Base-by-base conservation (phyloP, 441 rosid species). In the Bruguiera hainesii region DNA sequence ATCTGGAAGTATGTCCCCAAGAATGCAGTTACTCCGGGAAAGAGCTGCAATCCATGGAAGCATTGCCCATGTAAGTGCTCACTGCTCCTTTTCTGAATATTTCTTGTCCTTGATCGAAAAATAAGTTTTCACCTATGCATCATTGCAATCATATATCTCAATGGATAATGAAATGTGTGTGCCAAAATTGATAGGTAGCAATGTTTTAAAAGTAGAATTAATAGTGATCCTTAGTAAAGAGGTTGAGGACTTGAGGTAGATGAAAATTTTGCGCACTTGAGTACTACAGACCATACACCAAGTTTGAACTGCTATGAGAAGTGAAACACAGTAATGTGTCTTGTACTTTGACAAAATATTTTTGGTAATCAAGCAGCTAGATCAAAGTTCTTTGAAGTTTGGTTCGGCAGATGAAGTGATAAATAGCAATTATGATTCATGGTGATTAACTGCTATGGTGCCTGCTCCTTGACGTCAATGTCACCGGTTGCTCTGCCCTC, bases 41-140 rank as follows among this genome's bases (percentile, higher is more conserved):
- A 82, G 97, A 85, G 85, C 97, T 67, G 84, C 98, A 69, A 95
- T 95, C 73, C 96, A 92, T 76, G 97, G 98, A 75, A 92, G 86
- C 78, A 86, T 95, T 68, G 61, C 88, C 65, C 96, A 91, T 73
- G 98, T 89, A 73, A 82, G 79, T 56, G 50, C 53, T 60, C 33
- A 65, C 15, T 65, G 28, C 57, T 63, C 63, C 75, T 57, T 73
- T 48, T 20, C 20, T 31, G 19, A 56, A 62, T 60, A 20, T 64
- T 19, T 64, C 56, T 57, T 26, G 15, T 55, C 60, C 66, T 49
- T 65, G 39, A 52, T 53, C 56, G 15, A 2, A 1, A 23, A 23
- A 25, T 35, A 61, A 48, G 39, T 73, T 73, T 68, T 9, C 4
- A 48, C 1, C 28, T 66, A 4, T 20, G 15, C 65, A 60, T 28